Percentiles rank a stretch among this genome's conserved stretches.
Conservation (phyloP, 192 early-diverging fungal genomes). For the Podila horticola region DNA sequence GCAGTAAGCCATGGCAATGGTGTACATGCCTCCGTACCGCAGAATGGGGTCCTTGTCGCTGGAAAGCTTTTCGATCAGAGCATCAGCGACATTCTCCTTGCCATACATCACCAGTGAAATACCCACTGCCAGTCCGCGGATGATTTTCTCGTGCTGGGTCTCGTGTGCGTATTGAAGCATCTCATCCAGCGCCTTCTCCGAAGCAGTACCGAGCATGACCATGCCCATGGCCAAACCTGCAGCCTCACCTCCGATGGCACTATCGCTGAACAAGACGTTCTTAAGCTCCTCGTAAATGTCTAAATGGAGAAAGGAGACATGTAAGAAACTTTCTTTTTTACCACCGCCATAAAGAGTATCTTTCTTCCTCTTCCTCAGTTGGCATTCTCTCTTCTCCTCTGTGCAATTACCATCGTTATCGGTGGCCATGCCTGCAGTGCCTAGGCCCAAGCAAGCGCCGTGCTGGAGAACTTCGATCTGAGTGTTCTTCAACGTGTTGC, state of each 20-base stretch:
- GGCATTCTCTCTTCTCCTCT: neutral
- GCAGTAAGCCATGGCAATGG: conserved; percentile 97
- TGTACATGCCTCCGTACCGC: conserved; percentile 97
- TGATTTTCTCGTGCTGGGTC: conserved; percentile 99
- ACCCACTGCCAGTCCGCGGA: conserved; percentile 94
- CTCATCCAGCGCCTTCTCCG: conserved; percentile 83
- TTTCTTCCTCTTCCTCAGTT: neutral
- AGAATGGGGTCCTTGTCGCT: conserved; percentile 96
- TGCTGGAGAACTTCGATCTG: conserved; percentile 94
- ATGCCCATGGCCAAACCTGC: conserved; percentile 97
- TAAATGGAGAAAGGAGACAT: conserved; percentile 10
- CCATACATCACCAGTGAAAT: conserved; percentile 98
- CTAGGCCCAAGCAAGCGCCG: conserved; percentile 94
- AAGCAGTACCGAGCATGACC: conserved; percentile 95
- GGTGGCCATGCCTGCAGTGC: conserved; percentile 97
- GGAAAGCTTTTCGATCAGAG: conserved; percentile 84
- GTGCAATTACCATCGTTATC: conserved; percentile 74
- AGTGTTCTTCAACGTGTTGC: conserved; percentile 81
- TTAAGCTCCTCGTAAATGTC: conserved; percentile 90
- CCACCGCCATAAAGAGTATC: neutral
- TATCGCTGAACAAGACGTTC: conserved; percentile 90
- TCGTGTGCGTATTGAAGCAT: conserved; percentile 99
- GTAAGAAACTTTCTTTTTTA: neutral
- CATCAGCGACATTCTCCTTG: conserved; percentile 94
- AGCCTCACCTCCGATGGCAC: conserved; percentile 97